phyloP scores from a whole-genome alignment of 306 rosid genomes.

The Coriaria nepalensis region DNA sequence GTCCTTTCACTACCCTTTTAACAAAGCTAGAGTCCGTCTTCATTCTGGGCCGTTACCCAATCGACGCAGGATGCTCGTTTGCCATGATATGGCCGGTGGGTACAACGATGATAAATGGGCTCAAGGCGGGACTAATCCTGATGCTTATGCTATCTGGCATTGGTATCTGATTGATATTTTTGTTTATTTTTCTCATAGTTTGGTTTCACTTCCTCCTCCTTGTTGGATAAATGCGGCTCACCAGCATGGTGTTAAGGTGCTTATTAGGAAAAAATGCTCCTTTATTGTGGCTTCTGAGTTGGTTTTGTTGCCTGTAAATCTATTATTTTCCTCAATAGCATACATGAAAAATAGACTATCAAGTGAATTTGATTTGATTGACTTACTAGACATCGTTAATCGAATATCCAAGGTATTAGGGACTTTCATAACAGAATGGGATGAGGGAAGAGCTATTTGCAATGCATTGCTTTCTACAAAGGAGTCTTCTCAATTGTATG shows the following conservation, averaged over 20 bases:
- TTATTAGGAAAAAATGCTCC: no score
- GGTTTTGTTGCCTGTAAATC: not conserved
- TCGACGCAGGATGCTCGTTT: slow-evolving; percentile 66
- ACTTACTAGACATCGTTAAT: no score
- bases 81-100: slow-evolving; percentile 89
- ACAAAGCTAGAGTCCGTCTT: slow-evolving; percentile 45
- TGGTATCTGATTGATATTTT: slow-evolving; percentile 88
- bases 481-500: slow-evolving; percentile 71
- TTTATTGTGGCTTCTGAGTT: no score
- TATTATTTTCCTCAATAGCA: not conserved
- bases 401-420: slow-evolving; percentile 83
- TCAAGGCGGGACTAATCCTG: slow-evolving; percentile 68
- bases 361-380: no score
- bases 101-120: slow-evolving; percentile 77
- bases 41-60: slow-evolving; percentile 29
- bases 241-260: slow-evolving; percentile 86
- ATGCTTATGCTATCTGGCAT: slow-evolving; percentile 78
- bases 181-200: slow-evolving; percentile 69
- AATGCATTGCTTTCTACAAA: slow-evolving; percentile 46
- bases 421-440: slow-evolving; percentile 85
- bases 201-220: slow-evolving; percentile 87
- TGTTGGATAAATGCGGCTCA: slow-evolving; percentile 76
- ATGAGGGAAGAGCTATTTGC: slow-evolving; percentile 43
- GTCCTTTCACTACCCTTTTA: slow-evolving; percentile 82
- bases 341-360: not conserved